Conservation (phyloP, 1,139 yeast species). For the Taphrina flavorubra region DNA sequence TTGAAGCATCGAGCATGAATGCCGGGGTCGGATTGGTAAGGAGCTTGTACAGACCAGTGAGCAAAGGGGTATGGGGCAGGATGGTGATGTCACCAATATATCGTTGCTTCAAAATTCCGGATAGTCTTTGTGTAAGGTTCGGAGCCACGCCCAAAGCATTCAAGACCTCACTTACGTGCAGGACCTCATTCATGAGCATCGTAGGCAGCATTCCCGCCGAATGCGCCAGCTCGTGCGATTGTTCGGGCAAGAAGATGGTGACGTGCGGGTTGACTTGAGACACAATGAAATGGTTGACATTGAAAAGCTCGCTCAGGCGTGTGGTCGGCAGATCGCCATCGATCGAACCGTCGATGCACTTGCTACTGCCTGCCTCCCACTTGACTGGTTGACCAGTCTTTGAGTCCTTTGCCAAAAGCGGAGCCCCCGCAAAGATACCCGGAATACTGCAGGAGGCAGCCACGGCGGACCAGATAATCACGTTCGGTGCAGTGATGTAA, state of each 20-base stretch:
- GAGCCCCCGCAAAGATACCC: conserved; percentile 83
- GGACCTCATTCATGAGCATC: conserved; percentile 63
- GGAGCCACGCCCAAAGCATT: conserved; percentile 77
- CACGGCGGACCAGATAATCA: conserved; percentile 90
- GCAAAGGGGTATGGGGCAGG: conserved; percentile 69
- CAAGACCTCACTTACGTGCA: conserved; percentile 74
- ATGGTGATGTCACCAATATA: conserved; percentile 95
- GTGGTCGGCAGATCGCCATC: conserved; percentile 92
- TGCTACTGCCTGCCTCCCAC: conserved; percentile 84
- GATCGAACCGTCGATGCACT: conserved; percentile 94
- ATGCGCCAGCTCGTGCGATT: conserved; percentile 29
- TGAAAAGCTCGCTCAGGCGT: conserved; percentile 90
- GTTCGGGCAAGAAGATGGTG: conserved; percentile 67
- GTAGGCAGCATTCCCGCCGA: conserved; percentile 28
- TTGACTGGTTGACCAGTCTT: conserved; percentile 67
- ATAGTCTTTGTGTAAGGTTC: conserved; percentile 71
- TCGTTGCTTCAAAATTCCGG: conserved; percentile 78
- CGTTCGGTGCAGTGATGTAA: conserved; percentile 93
- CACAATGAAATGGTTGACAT: conserved; percentile 94
- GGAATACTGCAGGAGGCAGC: conserved; percentile 97
- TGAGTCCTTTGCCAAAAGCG: conserved; percentile 81
- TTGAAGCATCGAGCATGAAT: conserved; percentile 69
- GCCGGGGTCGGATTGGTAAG: conserved; percentile 81
- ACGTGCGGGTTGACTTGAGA: conserved; percentile 98
- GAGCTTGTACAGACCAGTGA: conserved; percentile 64